phyloP scores from a whole-genome alignment of 768 basidiomycete species.

The Boletus vinaceobasis region DNA sequence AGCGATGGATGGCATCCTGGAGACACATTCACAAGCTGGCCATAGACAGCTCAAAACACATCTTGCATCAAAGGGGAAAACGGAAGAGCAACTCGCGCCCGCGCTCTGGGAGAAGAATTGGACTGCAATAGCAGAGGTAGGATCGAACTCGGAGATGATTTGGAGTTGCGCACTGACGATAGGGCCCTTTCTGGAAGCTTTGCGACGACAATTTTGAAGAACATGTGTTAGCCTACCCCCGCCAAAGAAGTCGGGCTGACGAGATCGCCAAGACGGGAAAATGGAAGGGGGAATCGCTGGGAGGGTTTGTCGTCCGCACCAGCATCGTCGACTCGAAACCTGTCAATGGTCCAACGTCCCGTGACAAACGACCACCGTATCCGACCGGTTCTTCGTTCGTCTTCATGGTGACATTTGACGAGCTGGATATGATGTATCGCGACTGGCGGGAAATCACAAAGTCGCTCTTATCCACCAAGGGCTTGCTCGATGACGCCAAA shows the following conservation, averaged over 20 bases:
- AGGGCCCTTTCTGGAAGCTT: constrained; percentile 50
- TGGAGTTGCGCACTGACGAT: background rate
- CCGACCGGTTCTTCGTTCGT: constrained; percentile 82
- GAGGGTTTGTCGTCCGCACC: constrained; percentile 93
- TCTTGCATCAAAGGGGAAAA: constrained; percentile 48
- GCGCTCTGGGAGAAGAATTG: constrained; percentile 76
- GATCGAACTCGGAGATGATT: constrained; percentile 16
- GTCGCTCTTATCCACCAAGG: constrained; percentile 47
- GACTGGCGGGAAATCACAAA: constrained; percentile 96
- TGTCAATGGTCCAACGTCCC: constrained; percentile 24
- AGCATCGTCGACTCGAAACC: constrained; percentile 48
- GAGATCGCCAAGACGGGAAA: constrained; percentile 61
- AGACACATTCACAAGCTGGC: constrained; percentile 80
- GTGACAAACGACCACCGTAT: constrained; percentile 57
- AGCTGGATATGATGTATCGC: constrained; percentile 98
- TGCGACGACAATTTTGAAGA: constrained; percentile 98
- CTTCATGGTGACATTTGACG: constrained; percentile 99
- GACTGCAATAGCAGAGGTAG: constrained; percentile 90
- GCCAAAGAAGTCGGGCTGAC: constrained; percentile 73
- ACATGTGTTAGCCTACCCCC: constrained; percentile 87
- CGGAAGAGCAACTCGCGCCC: constrained; percentile 72
- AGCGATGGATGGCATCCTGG: constrained; percentile 34
- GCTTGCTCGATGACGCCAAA: constrained; percentile 29
- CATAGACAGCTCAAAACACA: constrained; percentile 80
- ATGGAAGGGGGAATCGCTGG: constrained; percentile 83